phyloP scores from a whole-genome alignment of 2,329 filamentous ascomycete species.

The Myriosclerotinia duriaeana region DNA sequence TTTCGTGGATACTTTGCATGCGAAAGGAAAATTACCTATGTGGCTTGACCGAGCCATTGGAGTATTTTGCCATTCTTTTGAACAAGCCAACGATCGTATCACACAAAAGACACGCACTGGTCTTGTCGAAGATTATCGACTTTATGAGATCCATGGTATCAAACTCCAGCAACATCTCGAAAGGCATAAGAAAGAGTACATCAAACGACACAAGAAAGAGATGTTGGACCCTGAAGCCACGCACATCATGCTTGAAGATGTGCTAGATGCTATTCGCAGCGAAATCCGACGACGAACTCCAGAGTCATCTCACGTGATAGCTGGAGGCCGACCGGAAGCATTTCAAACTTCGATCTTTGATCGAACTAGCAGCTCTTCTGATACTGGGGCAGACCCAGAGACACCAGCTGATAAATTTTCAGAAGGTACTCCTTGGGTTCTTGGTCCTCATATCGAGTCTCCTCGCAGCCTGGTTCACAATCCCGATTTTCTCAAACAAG shows the following conservation, averaged over 20 bases:
- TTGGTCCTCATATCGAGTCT: conserved; percentile 35
- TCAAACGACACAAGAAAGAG: conserved; percentile 28
- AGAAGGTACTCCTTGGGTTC: conserved; percentile 36
- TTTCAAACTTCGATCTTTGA: conserved; percentile 52
- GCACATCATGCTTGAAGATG: conserved; percentile 42
- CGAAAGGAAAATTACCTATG: conserved; percentile 44
- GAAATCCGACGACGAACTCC: conserved; percentile 49
- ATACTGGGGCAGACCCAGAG: conserved; percentile 45
- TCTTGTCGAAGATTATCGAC: conserved; percentile 53
- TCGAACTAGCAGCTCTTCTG: conserved; percentile 50
- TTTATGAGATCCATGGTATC: conserved; percentile 53
- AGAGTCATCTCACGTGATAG: conserved; percentile 44
- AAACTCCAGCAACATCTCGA: conserved; percentile 48
- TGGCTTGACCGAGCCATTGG: conserved; percentile 52
- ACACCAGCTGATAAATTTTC: conserved; percentile 40
- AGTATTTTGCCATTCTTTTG: conserved; percentile 52
- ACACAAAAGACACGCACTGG: conserved; percentile 46
- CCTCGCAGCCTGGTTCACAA: conserved; percentile 33
- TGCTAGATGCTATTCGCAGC: conserved; percentile 44
- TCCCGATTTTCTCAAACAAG: conserved; percentile 27
- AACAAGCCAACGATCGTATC: conserved; percentile 48
- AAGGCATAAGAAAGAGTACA: conserved; percentile 42
- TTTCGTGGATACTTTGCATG: conserved; percentile 49
- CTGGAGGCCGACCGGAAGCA: conserved; percentile 40
- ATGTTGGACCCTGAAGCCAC: conserved; percentile 35